Percentiles rank a stretch among this genome's conserved stretches.
These are phyloP conservation scores for Xylaria intraflava DNA, from an alignment of 495 filamentous ascomycete genomes.

Conservation along the genomic window DNA sequence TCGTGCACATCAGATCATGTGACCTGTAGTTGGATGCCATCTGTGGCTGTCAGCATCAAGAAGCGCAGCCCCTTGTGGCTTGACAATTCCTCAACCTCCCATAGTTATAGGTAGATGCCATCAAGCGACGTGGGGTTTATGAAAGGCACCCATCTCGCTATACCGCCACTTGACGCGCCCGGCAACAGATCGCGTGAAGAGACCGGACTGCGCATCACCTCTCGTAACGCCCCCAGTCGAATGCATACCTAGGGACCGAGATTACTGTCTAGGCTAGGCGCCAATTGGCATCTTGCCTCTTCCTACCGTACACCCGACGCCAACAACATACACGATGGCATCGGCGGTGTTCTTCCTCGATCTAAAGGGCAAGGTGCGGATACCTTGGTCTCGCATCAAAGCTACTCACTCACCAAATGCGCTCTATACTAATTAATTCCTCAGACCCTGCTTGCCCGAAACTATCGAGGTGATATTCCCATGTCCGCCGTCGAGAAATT, in stretches of 20 bases:
- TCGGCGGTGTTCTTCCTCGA: conserved; percentile 99
- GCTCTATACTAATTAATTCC: conserved; percentile 5
- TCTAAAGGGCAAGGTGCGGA: conserved; percentile 93
- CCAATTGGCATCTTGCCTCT: conserved; percentile 20
- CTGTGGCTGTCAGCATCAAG: neutral
- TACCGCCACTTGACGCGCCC: neutral
- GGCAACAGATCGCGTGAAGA: neutral
- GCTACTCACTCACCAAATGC: neutral
- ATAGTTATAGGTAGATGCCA: neutral
- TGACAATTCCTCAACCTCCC: conserved; percentile 8
- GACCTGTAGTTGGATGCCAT: conserved; percentile 4
- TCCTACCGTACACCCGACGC: conserved; percentile 15
- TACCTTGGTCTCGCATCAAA: neutral
- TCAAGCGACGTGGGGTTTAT: conserved; percentile 25
- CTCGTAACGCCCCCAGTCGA: conserved; percentile 1
- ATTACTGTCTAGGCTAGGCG: conserved; percentile 19
- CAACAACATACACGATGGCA: conserved; percentile 60
- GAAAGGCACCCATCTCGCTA: conserved; percentile 5
- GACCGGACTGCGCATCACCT: neutral
- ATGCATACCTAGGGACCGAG: conserved; percentile 16
- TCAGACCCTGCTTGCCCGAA: conserved; percentile 94
- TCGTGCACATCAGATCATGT: conserved; percentile 4
- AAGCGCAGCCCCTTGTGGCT: conserved; percentile 11
- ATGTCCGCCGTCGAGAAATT: conserved; percentile 99
- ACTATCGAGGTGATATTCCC: conserved; percentile 97